A percentile compares a stretch with the other conserved stretches of the same genome.
Evolutionary conservation across 2,329 filamentous ascomycete species (phyloP).

Genomic region (Fusarium sp.): DNA sequence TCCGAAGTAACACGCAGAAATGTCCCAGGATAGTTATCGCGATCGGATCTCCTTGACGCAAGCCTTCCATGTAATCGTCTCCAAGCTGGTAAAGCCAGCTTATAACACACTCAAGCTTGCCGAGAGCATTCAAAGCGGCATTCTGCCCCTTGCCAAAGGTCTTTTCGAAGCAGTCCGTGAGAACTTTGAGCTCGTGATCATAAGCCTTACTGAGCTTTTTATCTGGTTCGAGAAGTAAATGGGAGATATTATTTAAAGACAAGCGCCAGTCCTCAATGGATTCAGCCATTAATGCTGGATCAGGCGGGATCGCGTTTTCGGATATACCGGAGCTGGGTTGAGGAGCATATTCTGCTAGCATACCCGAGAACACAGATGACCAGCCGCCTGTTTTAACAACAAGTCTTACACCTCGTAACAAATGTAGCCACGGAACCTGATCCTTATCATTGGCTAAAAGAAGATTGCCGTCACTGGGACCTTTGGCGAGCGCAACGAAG

Average conservation of each 20-base stretch:
- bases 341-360: background rate
- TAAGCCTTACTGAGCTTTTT: background rate
- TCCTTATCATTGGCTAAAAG: background rate
- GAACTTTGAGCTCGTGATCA: background rate
- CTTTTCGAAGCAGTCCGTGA: background rate
- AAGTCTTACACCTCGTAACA: background rate
- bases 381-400: background rate
- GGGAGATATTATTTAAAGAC: background rate
- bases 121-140: background rate
- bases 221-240: background rate
- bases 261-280: background rate
- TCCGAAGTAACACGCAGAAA: background rate
- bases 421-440: background rate
- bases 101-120: background rate
- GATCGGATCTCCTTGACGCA: background rate
- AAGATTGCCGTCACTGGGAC: background rate
- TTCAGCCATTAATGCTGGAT: background rate
- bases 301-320: background rate
- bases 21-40: background rate
- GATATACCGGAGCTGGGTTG: fast-evolving
- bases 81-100: background rate
- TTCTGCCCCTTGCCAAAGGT: background rate
- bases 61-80: background rate
- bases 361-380: background rate
- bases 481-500: background rate